A percentile compares a stretch with the other conserved stretches of the same genome.
Conservation (phyloP, 2,329 filamentous ascomycete genomes). For the Cadophora luteo-olivacea region DNA sequence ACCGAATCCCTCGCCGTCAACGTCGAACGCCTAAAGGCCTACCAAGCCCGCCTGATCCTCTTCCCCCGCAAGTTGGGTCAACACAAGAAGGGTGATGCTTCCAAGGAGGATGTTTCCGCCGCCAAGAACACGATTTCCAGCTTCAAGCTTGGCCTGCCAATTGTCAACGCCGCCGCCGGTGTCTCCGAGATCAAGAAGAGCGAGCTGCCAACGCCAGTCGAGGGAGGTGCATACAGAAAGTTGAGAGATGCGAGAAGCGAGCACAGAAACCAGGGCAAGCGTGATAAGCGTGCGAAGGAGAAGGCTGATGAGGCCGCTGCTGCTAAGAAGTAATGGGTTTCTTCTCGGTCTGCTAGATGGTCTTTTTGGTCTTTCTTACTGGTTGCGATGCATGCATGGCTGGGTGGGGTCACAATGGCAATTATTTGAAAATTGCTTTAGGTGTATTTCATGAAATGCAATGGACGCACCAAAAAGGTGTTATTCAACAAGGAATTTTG, state of each 20-base stretch:
- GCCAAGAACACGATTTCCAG: constrained; percentile 67
- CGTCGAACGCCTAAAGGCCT: constrained; percentile 97
- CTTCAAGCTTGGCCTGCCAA: constrained; percentile 70
- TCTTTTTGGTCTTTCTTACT: constrained; percentile 38
- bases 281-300: constrained; percentile 92
- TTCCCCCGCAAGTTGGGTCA: constrained; percentile 96
- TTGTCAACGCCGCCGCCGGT: constrained; percentile 69
- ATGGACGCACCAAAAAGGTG: constrained; percentile 37
- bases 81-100: constrained; percentile 89
- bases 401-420: constrained; percentile 42
- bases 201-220: constrained; percentile 74
- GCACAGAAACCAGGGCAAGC: constrained; percentile 78
- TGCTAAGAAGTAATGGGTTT: constrained; percentile 73
- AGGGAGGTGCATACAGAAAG: constrained; percentile 86
- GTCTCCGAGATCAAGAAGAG: constrained; percentile 81
- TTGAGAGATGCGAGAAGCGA: constrained; percentile 86
- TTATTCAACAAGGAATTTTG: constrained; percentile 15
- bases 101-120: constrained; percentile 76
- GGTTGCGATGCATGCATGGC: constrained; percentile 41
- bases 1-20: constrained; percentile 95
- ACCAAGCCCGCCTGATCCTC: constrained; percentile 94
- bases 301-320: constrained; percentile 80
- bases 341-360: constrained; percentile 36
- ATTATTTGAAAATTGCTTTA: constrained; percentile 42
- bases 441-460: constrained; percentile 48